Base-by-base conservation (phyloP, 2,329 filamentous ascomycete species). In the Ilyonectria destructans region DNA sequence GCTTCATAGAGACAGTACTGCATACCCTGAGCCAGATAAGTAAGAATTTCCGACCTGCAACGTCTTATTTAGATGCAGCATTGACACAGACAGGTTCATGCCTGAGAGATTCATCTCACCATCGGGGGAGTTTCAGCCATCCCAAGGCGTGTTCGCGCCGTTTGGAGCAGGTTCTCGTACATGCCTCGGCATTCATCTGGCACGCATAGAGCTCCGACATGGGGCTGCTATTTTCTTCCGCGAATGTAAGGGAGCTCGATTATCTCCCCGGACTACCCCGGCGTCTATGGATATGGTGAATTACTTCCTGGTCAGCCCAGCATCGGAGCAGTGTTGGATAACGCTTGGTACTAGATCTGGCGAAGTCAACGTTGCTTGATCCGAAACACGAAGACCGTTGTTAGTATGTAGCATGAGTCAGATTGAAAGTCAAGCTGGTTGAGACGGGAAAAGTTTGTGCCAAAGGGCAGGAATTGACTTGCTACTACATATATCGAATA, bases 1-100 rank as follows among this genome's bases (percentile, higher is more conserved):
- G 13, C 71, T 87, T 58, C 85, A 88, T 70, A 78, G 83, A 5
- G 60, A 62, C 17, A 26, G 4, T 12, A 37, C 8, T 5, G 13
- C 35, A 5, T 62, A 48, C 19, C 60, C 60, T 1, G 6, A 21
- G 4, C 60, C 60, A 37, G 23, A 49, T 8, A 29, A 49, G 46
- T 49, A 49, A 29, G 21, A 15, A 2, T 26, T 12, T 4, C 21
- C 29, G 6, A 1, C 21, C 12, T 23, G 3, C 21, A 29, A 26
- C 12, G 1, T 29, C 7, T 12, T 29, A 12, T 49, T 49, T 10
- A 15, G 10, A 7, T 49, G 10, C 21, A 29, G 9, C 10, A 29
- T 17, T 49, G 7, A 49, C 46, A 15, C 21, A 29, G 13, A 7
- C 21, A 49, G 46, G 21, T 49, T 49, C 21, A 15, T 29, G 21